Conservation (phyloP, 306 rosid species). For the Rosa multiflora region DNA sequence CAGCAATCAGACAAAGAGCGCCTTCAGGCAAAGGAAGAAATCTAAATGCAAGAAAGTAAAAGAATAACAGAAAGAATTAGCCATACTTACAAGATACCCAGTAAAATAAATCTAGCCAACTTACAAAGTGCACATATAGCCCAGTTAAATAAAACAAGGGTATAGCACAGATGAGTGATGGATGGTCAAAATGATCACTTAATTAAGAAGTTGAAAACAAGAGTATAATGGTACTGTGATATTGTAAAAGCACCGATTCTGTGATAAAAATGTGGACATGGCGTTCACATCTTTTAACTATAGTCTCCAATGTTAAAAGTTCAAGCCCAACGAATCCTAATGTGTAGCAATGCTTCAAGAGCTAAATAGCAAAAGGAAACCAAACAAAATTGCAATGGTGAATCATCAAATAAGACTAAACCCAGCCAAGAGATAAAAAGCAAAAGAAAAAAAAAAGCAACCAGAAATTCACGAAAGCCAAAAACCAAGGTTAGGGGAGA, state of each 20-base stretch:
- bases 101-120: too few species aligned
- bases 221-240: neutral
- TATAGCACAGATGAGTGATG: neutral
- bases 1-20: slow-evolving; percentile 69
- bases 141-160: neutral
- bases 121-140: too few species aligned
- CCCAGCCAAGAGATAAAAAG: neutral
- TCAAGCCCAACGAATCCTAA: neutral
- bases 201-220: neutral
- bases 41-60: slow-evolving; percentile 31
- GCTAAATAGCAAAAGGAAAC: neutral
- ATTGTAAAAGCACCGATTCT: too few species aligned
- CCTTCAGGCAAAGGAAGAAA: slow-evolving; percentile 73
- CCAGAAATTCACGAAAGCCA: neutral
- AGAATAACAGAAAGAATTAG: slow-evolving; percentile 19
- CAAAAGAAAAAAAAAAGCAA: neutral
- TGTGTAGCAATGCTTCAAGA: neutral
- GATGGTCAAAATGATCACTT: neutral
- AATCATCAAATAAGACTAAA: neutral
- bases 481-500: neutral
- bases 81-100: neutral
- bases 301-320: neutral
- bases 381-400: neutral
- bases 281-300: neutral
- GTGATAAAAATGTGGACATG: neutral